Evolutionary conservation across 768 basidiomycete genomes (phyloP).

Genomic region (Tulasnella sp.): DNA sequence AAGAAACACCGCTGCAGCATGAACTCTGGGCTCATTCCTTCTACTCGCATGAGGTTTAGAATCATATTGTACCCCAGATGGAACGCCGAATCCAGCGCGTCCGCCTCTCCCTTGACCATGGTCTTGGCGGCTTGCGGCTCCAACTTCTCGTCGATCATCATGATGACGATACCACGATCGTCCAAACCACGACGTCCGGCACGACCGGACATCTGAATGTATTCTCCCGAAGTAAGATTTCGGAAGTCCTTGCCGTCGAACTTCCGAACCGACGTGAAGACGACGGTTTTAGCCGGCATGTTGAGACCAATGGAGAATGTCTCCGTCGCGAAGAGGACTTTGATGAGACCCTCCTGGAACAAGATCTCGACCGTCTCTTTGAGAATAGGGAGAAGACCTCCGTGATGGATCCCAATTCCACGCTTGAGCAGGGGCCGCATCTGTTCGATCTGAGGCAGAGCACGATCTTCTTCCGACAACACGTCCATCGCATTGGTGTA

Average conservation of each 20-base stretch:
- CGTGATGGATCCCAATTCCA: slow-evolving; percentile 97
- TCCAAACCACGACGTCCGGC: slow-evolving; percentile 96
- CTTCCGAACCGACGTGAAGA: slow-evolving; percentile 92
- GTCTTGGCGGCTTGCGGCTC: slow-evolving; percentile 87
- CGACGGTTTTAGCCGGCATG: slow-evolving; percentile 99
- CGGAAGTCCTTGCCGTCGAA: slow-evolving; percentile 95
- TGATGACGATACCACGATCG: slow-evolving; percentile 97
- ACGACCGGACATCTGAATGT: slow-evolving; percentile 99
- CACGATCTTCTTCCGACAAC: slow-evolving; percentile 78
- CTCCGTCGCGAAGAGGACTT: slow-evolving; percentile 97
- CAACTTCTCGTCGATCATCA: slow-evolving; percentile 99
- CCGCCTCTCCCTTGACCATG: slow-evolving; percentile 98
- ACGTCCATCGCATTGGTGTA: slow-evolving; percentile 94
- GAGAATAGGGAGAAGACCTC: slow-evolving; percentile 91
- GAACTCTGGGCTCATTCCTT: slow-evolving; percentile 95
- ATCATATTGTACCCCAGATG: slow-evolving; percentile 99
- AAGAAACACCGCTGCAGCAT: slow-evolving; percentile 98
- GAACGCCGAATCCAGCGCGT: slow-evolving; percentile 95
- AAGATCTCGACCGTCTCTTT: slow-evolving; percentile 99
- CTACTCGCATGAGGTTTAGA: slow-evolving; percentile 95
- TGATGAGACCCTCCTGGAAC: slow-evolving; percentile 97
- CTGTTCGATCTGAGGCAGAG: slow-evolving; percentile 89
- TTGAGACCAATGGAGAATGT: slow-evolving; percentile 97
- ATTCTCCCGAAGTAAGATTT: slow-evolving; percentile 90
- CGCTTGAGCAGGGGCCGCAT: slow-evolving; percentile 89